Evolutionary conservation across 768 basidiomycete species (phyloP).

Genomic region (Lanmaoa pseudosensibilis): DNA sequence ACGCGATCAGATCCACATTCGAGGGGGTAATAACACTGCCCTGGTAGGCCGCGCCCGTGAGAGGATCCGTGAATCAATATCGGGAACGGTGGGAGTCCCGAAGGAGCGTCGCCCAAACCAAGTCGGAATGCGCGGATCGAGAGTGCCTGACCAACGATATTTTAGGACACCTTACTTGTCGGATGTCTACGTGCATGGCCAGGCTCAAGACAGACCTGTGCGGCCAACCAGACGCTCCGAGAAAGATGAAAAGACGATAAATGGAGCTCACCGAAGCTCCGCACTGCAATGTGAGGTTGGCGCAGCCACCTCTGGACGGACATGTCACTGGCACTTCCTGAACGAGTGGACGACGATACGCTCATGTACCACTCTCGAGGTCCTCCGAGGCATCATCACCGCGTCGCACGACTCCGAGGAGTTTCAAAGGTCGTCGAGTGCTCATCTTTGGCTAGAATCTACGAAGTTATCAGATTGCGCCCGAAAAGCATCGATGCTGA

Average conservation of each 20-base stretch:
- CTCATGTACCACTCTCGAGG: conserved; percentile 1
- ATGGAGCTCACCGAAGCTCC: neutral
- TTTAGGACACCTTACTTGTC: conserved; percentile 15
- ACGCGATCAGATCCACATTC: conserved; percentile 8
- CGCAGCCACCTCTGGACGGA: neutral
- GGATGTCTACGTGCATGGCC: neutral
- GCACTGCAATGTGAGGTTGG: neutral
- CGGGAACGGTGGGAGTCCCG: conserved; percentile 6
- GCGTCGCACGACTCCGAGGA: conserved; percentile 20
- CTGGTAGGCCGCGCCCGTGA: conserved; percentile 19
- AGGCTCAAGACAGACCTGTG: neutral
- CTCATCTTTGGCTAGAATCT: neutral
- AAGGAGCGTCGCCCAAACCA: conserved; percentile 11
- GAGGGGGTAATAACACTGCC: neutral
- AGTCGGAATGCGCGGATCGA: conserved; percentile 1
- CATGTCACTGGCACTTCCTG: conserved; percentile 1
- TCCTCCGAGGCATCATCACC: neutral
- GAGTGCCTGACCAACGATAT: conserved; percentile 25
- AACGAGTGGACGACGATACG: neutral
- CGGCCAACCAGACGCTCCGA: neutral
- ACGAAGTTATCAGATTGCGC: neutral
- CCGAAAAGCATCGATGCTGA: neutral
- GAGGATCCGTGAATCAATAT: conserved; percentile 24
- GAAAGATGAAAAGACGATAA: neutral
- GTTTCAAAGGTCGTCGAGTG: conserved; percentile 4